These are phyloP conservation scores for Ophiostoma ips DNA, from an alignment of 2,329 filamentous ascomycete species.

Conservation along the genomic window DNA sequence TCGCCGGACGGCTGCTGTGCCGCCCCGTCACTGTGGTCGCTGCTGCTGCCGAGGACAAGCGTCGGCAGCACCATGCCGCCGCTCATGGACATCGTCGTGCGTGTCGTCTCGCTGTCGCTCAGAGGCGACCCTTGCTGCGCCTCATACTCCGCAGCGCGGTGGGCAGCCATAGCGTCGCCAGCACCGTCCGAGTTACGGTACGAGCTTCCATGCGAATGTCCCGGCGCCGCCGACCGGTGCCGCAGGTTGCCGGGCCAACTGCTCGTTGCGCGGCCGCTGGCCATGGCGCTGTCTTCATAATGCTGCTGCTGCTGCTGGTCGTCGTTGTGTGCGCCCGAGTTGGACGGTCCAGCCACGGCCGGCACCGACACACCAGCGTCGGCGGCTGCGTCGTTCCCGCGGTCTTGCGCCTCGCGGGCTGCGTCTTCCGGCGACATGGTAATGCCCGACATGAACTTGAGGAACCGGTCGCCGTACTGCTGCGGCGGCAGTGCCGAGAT, in stretches of 20 bases:
- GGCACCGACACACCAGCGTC: neutral
- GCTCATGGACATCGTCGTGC: neutral
- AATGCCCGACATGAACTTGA: conserved; percentile 79
- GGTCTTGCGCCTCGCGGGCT: conserved; percentile 36
- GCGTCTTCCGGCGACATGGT: conserved; percentile 85
- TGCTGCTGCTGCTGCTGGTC: neutral
- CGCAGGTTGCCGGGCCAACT: conserved; percentile 14
- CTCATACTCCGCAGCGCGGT: conserved; percentile 27
- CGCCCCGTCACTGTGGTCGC: neutral
- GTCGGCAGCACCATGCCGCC: conserved; percentile 1
- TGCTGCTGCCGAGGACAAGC: neutral
- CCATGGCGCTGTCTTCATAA: conserved; percentile 11
- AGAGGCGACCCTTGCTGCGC: conserved; percentile 17
- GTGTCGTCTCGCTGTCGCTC: conserved; percentile 1
- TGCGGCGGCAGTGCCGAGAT: conserved; percentile 88
- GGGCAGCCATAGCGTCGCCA: conserved; percentile 21
- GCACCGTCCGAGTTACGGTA: neutral
- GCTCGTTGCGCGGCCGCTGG: conserved; percentile 19
- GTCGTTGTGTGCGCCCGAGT: neutral
- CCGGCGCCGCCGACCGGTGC: conserved; percentile 19
- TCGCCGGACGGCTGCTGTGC: conserved; percentile 17
- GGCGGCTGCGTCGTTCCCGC: conserved; percentile 30
- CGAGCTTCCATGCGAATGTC: conserved; percentile 12
- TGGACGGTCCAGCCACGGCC: neutral
- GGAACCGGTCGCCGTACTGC: conserved; percentile 84